Percentiles rank a stretch among this genome's conserved stretches.
Conservation (phyloP, 2,329 filamentous ascomycete genomes). For the Stachybotrys elegans region DNA sequence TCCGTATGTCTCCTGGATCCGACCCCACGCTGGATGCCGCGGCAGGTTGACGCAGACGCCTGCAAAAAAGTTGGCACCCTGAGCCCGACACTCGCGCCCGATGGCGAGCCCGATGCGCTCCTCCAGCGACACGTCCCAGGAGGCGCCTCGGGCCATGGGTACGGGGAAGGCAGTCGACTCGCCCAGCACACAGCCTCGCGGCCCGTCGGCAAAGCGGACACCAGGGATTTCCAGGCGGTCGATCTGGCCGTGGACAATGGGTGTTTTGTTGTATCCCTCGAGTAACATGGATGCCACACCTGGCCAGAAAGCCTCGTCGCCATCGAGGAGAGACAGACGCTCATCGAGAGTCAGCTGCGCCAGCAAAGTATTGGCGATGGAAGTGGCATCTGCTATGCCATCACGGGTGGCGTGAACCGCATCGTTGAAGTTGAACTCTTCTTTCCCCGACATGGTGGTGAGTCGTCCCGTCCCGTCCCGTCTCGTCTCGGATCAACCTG, state of each 20-base stretch:
- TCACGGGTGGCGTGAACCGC: no score
- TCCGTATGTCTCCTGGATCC: slow-evolving; percentile 16
- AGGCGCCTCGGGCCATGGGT: slow-evolving; percentile 15
- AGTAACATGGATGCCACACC: slow-evolving; percentile 3
- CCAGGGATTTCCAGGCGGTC: slow-evolving; percentile 12
- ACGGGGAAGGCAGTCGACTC: slow-evolving; percentile 13
- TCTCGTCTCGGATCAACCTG: no score
- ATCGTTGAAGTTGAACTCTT: no score
- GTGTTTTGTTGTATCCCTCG: slow-evolving; percentile 3
- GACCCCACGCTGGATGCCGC: slow-evolving; percentile 16
- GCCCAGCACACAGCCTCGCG: slow-evolving; percentile 11
- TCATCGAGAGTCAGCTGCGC: slow-evolving; percentile 2
- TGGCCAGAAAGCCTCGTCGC: slow-evolving; percentile 7
- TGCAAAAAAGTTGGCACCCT: slow-evolving; percentile 15
- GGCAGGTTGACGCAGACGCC: slow-evolving; percentile 17
- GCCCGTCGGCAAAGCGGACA: slow-evolving; percentile 12
- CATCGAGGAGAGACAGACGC: slow-evolving; percentile 6
- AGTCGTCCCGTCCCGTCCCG: no score
- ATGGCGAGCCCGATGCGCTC: slow-evolving; percentile 13
- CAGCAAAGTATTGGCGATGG: no score
- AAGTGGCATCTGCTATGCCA: no score
- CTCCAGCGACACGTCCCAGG: slow-evolving; percentile 15
- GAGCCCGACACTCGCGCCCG: slow-evolving; percentile 12
- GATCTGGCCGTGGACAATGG: slow-evolving; percentile 11
- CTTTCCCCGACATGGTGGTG: no score